Evolutionary conservation across 257 asterid species (phyloP), one percentile per base, ranked within the genome.

Genomic region (Solanum verrucosum): DNA sequence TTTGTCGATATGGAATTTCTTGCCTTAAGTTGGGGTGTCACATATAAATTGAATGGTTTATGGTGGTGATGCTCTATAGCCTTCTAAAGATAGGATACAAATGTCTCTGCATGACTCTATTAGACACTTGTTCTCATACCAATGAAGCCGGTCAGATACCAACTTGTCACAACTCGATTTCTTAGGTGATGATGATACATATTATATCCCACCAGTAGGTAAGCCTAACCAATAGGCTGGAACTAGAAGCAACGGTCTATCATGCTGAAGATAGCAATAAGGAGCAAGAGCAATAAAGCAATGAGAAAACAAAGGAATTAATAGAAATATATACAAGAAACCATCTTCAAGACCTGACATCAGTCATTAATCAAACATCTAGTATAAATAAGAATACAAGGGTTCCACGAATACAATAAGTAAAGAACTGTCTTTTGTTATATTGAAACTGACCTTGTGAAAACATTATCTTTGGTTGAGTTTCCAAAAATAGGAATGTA

Each of bases 31-130:
- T 56, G 10, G 10, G n/a, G 10, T 56, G 65, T 56, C n/a, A 56
- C n/a, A 56, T 56, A 56, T 16, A 18, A 18, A 56, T 56, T 20
- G 65, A 20, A 56, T 20, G 0, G 10, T 18, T 56, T 56, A 3
- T 56, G 23, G 65, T 56, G n/a, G 65, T 56, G 23, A 56, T 56
- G 9, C 65, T 15, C 0, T 56, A 56, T 56, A 56, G 10, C 65
- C n/a, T 18, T 0, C 4, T 0, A 15, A 56, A 56, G 10, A 18
- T 56, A 18, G n/a, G 65, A 56, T 56, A 56, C 3, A 6, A 1
- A 18, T 0, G 0, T 18, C 2, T 56, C 10, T 0, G 65, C 10
- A 56, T 18, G 0, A 18, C 65, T 56, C 9, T 56, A 56, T 6
- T 18, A 56, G 9, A 6, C 11, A 18, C 1, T 18, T 56, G 65